Base-by-base conservation (phyloP, 495 filamentous ascomycete species). In the Hypoxylon subgilvum region DNA sequence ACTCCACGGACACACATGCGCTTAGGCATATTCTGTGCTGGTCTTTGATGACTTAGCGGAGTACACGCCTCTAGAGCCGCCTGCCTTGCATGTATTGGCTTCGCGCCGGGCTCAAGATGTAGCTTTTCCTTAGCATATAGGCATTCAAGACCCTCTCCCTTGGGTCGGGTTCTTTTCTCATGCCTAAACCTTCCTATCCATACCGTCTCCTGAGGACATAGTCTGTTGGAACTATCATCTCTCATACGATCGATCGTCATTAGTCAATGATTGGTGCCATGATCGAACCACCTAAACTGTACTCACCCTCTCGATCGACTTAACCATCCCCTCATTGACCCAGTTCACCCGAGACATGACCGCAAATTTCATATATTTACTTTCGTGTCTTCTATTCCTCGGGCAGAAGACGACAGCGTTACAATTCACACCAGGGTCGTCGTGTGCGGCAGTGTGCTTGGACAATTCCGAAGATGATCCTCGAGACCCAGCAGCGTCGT, bases 381-480 rank as follows among this genome's bases (percentile, higher is more conserved):
- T 67, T 22, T 25, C 48, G 17, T 63, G 44, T 32, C 46, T 57
- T 44, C 50, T 61, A 28, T 54, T 49, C 42, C 23, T 65, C 23
- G 43, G 49, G 25, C 51, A 50, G 21, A 25, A n/a, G 27, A 31
- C 47, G 23, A 61, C 30, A 23, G 66, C 66, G 19, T 36, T 77
- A 2, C 63, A 74, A 21, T 72, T 76, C 39, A 78, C 82, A 0
- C 54, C 72, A 2, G 80, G 81, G 30, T 86, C 84, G 35, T 72
- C 80, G 31, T 86, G 84, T 69, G 71, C 76, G 9, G 63, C 69
- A 22, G 58, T 74, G 12, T 86, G 84, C 62, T 69, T 70, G 13
- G 75, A 76, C 50, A 34, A 66, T 9, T 30, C 54, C 1, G 58
- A 70, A 21, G 53, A 48, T 14, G 57, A 65, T 40, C 9, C 55